Conservation (phyloP, 2,329 filamentous ascomycete genomes). For the Cercospora nicotianae region DNA sequence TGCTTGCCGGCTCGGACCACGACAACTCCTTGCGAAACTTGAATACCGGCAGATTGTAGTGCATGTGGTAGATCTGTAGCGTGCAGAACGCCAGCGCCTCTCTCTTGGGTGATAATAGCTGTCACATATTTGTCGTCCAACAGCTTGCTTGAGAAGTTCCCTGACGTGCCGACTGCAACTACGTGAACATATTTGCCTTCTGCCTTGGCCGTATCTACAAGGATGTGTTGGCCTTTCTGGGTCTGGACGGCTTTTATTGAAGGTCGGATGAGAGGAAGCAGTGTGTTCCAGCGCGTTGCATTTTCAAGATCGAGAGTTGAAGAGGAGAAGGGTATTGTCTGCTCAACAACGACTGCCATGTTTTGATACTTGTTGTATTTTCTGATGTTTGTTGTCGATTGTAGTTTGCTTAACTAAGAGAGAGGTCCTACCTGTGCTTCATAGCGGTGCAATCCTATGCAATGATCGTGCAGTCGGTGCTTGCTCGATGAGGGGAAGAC, state of each 20-base stretch:
- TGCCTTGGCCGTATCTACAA: constrained; percentile 36
- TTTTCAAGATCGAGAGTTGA: constrained; percentile 35
- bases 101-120: constrained; percentile 35
- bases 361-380: not conserved
- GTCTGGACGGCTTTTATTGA: constrained; percentile 33
- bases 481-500: constrained; percentile 11
- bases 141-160: constrained; percentile 40
- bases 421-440: not conserved
- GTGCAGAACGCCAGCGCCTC: constrained; percentile 32
- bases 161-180: constrained; percentile 33
- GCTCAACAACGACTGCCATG: constrained; percentile 42
- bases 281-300: constrained; percentile 36
- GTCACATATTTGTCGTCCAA: constrained; percentile 38
- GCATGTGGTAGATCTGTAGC: constrained; percentile 34
- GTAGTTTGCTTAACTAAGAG: not conserved
- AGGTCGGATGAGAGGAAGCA: constrained; percentile 40
- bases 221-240: constrained; percentile 34
- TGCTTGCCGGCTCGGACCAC: constrained; percentile 34
- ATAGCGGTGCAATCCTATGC: not conserved
- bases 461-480: constrained; percentile 4
- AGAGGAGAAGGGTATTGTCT: constrained; percentile 38
- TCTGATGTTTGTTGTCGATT: not conserved
- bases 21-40: constrained; percentile 33
- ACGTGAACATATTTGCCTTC: constrained; percentile 33
- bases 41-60: constrained; percentile 30